These are phyloP conservation scores for Kingdonia uniflora DNA, from an alignment of 164 flowering plant species.

Conservation along the genomic window DNA sequence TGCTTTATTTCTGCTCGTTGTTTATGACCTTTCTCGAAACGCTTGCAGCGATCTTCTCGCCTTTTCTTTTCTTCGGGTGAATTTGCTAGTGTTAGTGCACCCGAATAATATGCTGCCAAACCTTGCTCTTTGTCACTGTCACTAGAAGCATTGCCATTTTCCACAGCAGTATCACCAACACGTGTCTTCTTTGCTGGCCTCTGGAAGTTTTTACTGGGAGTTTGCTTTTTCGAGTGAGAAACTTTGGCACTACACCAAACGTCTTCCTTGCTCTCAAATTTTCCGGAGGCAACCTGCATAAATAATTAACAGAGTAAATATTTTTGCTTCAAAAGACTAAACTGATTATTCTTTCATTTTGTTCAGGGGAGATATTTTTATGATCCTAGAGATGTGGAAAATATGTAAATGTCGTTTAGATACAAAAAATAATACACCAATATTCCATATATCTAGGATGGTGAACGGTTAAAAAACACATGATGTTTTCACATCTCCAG, in stretches of 20 bases:
- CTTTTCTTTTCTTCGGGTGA: conserved; percentile 82
- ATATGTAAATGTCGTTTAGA: too few relatives aligned
- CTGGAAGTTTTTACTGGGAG: conserved; percentile 28
- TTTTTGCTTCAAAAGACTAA: too few relatives aligned
- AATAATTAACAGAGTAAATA: neutral
- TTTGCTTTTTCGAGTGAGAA: conserved; percentile 29
- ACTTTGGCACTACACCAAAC: conserved; percentile 22
- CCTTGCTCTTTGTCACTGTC: conserved; percentile 86
- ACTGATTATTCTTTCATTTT: too few relatives aligned
- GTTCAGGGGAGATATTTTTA: too few relatives aligned
- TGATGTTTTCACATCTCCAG: too few relatives aligned
- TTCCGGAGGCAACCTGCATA: conserved; percentile 47
- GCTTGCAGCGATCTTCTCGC: conserved; percentile 82
- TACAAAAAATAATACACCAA: too few relatives aligned
- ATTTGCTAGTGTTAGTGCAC: conserved; percentile 59
- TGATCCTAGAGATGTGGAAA: too few relatives aligned
- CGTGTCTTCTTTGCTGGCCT: conserved; percentile 72
- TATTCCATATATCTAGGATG: too few relatives aligned
- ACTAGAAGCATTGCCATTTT: conserved; percentile 68
- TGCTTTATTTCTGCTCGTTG: conserved; percentile 38
- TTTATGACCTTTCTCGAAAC: conserved; percentile 68
- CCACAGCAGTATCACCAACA: conserved; percentile 36
- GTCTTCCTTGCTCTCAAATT: conserved; percentile 34
- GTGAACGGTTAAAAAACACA: too few relatives aligned
- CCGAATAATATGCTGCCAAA: conserved; percentile 59